Conservation (phyloP, 2,329 filamentous ascomycete species). For the Lachnellula hyalina region DNA sequence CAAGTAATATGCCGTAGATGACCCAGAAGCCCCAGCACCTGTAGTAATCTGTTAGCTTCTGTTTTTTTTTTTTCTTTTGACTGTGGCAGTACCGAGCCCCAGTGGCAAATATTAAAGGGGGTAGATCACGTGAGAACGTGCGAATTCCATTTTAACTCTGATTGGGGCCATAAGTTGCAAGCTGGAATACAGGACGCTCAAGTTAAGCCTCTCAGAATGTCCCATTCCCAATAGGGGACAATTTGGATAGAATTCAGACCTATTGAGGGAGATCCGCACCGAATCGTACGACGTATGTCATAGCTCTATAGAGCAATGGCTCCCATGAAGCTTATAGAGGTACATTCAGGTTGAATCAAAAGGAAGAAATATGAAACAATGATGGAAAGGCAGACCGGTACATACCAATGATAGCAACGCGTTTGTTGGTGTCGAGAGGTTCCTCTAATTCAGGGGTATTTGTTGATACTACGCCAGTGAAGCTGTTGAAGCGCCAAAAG, state of each 20-base stretch:
- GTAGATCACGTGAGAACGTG: not conserved
- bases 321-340: not conserved
- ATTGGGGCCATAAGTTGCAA: not conserved
- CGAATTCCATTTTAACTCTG: too few species aligned
- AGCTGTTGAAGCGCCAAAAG: conserved; percentile 27
- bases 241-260: too few species aligned
- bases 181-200: not conserved
- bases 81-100: too few species aligned
- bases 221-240: too few species aligned
- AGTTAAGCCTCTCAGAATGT: not conserved
- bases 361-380: not conserved
- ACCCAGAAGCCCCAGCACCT: conserved; percentile 87
- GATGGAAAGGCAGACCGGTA: not conserved
- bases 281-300: not conserved
- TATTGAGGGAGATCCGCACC: not conserved
- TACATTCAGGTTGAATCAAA: not conserved
- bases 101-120: too few species aligned
- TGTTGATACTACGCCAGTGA: conserved; percentile 6
- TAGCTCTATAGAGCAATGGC: not conserved
- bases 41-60: conserved; percentile 4
- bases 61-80: too few species aligned
- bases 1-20: conserved; percentile 81
- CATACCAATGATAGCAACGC: conserved; percentile 33
- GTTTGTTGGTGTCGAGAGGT: conserved; percentile 14
- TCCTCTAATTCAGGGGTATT: conserved; percentile 17